These are phyloP conservation scores for Globisporangium heterothallicum DNA, from an alignment of 352 stramenopile species.

Conservation along the genomic window DNA sequence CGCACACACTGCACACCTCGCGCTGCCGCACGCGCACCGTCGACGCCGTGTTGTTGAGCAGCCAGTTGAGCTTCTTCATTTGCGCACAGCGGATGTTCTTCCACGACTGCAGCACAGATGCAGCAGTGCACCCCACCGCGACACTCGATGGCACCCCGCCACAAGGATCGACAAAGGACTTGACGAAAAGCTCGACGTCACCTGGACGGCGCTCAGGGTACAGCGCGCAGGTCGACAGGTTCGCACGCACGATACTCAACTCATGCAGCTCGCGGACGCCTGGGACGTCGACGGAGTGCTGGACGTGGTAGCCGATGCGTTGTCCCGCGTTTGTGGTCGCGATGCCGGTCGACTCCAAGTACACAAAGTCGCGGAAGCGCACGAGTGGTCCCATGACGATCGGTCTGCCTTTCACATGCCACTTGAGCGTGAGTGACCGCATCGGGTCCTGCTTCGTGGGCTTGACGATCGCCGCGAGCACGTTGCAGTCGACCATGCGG, in stretches of 20 bases:
- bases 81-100: constrained; percentile 1
- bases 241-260: constrained; percentile 15
- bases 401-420: constrained; percentile 21
- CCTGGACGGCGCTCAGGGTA: constrained; percentile 17
- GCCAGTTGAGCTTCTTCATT: constrained; percentile 7
- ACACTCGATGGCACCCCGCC: neutral
- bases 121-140: neutral
- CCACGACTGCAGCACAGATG: neutral
- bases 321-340: constrained; percentile 12
- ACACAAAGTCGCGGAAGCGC: constrained; percentile 25
- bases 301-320: constrained; percentile 11
- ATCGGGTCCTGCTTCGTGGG: constrained; percentile 17
- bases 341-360: constrained; percentile 19
- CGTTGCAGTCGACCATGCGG: constrained; percentile 19
- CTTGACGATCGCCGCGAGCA: constrained; percentile 17
- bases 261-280: neutral
- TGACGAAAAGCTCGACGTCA: constrained; percentile 10
- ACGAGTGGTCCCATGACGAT: constrained; percentile 18
- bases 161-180: neutral
- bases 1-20: constrained; percentile 1
- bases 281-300: constrained; percentile 6
- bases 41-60: constrained; percentile 9
- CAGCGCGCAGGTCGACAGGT: constrained; percentile 21
- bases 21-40: constrained; percentile 1
- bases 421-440: constrained; percentile 15